Conservation (phyloP, 2,329 filamentous ascomycete species). For the Penicillium sp. region DNA sequence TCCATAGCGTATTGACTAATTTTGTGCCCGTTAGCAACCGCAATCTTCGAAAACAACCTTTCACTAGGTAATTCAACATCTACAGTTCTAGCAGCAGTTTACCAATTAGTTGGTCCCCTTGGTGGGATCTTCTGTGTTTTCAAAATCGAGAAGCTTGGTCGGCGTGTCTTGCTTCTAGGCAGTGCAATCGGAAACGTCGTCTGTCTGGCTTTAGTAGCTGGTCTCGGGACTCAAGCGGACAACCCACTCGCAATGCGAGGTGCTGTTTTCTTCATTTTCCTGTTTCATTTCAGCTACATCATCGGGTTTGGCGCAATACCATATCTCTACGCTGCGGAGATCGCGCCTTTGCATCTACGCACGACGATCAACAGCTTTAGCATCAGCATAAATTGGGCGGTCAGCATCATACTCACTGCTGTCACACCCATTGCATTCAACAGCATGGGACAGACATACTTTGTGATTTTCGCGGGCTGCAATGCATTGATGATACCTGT, state of each 20-base stretch:
- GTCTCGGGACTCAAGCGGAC: conserved; percentile 14
- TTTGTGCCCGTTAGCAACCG: conserved; percentile 11
- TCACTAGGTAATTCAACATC: conserved; percentile 17
- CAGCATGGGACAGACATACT: conserved; percentile 20
- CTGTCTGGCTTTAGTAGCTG: conserved; percentile 19
- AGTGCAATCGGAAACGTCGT: conserved; percentile 20
- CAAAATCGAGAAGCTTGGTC: conserved; percentile 18
- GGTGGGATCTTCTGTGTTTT: conserved; percentile 20
- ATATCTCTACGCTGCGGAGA: conserved; percentile 24
- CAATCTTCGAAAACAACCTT: conserved; percentile 23
- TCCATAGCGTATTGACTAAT: neutral
- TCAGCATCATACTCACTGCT: conserved; percentile 23
- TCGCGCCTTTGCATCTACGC: conserved; percentile 23
- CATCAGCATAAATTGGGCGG: conserved; percentile 22
- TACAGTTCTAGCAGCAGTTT: conserved; percentile 19
- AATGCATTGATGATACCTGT: conserved; percentile 19
- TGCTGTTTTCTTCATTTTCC: conserved; percentile 23
- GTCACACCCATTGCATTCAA: conserved; percentile 24
- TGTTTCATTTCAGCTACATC: conserved; percentile 26
- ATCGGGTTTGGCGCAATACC: conserved; percentile 25
- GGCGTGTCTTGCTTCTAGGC: conserved; percentile 19
- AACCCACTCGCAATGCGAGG: conserved; percentile 18
- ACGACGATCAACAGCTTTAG: conserved; percentile 25
- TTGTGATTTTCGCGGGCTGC: conserved; percentile 20
- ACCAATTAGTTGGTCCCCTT: conserved; percentile 22